phyloP scores from a whole-genome alignment of 2,329 filamentous ascomycete genomes.

The Paracoccidioides brasiliensis region DNA sequence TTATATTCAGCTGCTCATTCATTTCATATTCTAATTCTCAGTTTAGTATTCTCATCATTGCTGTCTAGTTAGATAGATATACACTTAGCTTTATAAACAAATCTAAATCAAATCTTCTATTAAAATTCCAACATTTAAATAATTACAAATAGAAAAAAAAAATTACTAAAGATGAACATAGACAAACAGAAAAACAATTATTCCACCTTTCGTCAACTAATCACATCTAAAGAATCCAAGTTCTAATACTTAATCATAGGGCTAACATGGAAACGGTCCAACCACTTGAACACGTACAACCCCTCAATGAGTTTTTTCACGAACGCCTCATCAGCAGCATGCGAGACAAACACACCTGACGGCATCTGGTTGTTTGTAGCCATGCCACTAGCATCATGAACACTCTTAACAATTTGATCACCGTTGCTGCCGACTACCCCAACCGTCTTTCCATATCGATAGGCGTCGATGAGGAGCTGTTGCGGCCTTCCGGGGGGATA shows the following conservation, averaged over 20 bases:
- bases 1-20: too few relatives aligned
- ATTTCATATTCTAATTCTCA: too few relatives aligned
- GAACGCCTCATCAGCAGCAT: slow-evolving; percentile 25
- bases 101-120: too few relatives aligned
- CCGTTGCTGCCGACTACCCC: slow-evolving; percentile 41
- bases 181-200: too few relatives aligned
- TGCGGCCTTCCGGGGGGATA: slow-evolving; percentile 51
- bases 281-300: slow-evolving; percentile 52
- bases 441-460: slow-evolving; percentile 58
- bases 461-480: slow-evolving; percentile 51
- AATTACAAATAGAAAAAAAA: too few relatives aligned
- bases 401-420: slow-evolving; percentile 26
- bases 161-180: too few relatives aligned
- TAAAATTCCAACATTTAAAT: too few relatives aligned
- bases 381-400: slow-evolving; percentile 6
- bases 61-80: too few relatives aligned
- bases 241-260: too few relatives aligned
- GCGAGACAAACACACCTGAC: slow-evolving; percentile 24
- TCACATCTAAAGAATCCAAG: too few relatives aligned
- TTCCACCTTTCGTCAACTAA: not conserved
- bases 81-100: too few relatives aligned
- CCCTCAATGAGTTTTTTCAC: slow-evolving; percentile 42
- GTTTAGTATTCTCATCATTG: too few relatives aligned
- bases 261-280: slow-evolving; percentile 41
- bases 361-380: not conserved